These are phyloP conservation scores for Anthoceros angustus DNA, from an alignment of 225 moss, liverwort and hornwort species.

Conservation along the genomic window DNA sequence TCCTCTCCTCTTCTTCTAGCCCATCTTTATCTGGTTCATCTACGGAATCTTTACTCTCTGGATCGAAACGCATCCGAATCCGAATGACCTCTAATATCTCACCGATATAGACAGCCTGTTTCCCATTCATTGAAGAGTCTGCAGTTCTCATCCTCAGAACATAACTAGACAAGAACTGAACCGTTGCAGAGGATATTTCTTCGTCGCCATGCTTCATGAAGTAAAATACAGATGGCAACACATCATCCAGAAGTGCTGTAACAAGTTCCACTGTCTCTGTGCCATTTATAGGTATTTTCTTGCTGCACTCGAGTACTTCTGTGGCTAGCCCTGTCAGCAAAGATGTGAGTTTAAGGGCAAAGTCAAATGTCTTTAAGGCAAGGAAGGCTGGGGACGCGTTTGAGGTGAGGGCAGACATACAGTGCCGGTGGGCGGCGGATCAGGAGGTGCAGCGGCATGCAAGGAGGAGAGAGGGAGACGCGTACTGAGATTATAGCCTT, in stretches of 20 bases:
- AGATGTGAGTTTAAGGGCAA: conserved; percentile 68
- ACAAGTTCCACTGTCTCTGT: conserved; percentile 47
- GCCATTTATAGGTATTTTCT: conserved; percentile 54
- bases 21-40: conserved; percentile 66
- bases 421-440: too few species aligned
- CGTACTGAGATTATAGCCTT: too few species aligned
- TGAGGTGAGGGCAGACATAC: too few species aligned
- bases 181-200: conserved; percentile 81
- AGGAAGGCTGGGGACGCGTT: too few species aligned
- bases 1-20: conserved; percentile 70
- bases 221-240: conserved; percentile 84
- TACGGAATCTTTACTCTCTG: conserved; percentile 38
- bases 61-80: conserved; percentile 75
- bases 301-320: conserved; percentile 87
- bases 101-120: conserved; percentile 56
- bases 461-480: too few species aligned
- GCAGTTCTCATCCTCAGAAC: conserved; percentile 70
- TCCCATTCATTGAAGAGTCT: conserved; percentile 29
- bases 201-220: conserved; percentile 90
- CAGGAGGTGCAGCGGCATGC: too few species aligned
- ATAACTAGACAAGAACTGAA: conserved; percentile 76
- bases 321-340: conserved; percentile 77
- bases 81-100: conserved; percentile 79
- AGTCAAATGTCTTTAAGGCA: conserved; percentile 9
- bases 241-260: conserved; percentile 74